These are phyloP conservation scores for Oryza officinalis DNA, from an alignment of 176 grass and related monocot genomes.

Conservation along the genomic window DNA sequence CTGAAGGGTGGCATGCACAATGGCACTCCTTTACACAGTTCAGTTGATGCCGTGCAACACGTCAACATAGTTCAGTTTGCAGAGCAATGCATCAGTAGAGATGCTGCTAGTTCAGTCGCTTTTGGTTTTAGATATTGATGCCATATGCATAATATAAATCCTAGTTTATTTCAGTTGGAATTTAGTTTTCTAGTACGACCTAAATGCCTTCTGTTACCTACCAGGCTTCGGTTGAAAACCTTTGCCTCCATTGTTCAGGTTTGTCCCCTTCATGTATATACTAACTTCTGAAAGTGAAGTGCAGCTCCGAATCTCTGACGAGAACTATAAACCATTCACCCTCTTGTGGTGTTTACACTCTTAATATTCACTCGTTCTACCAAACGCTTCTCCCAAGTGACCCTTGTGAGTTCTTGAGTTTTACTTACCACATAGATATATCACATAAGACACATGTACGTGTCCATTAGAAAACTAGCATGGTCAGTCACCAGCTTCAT, in stretches of 20 bases:
- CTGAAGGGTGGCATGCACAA: conserved; percentile 27
- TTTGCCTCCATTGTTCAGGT: background rate
- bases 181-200: background rate
- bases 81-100: background rate
- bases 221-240: background rate
- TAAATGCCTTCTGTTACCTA: background rate
- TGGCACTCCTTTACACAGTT: conserved; percentile 2
- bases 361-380: background rate
- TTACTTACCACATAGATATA: background rate
- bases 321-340: background rate
- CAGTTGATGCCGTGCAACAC: background rate
- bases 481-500: conserved; percentile 6
- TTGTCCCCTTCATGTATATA: background rate
- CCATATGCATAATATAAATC: background rate
- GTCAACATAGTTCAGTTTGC: background rate
- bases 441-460: background rate
- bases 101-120: background rate
- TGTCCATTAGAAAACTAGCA: background rate
- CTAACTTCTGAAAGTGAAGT: background rate
- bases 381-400: background rate
- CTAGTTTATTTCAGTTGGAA: background rate
- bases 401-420: background rate
- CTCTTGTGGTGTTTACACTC: background rate
- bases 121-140: background rate
- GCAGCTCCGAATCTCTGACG: background rate